Evolutionary conservation across 441 rosid genomes (phyloP), one percentile per base, ranked within the genome.

Genomic region (Theobroma grandiflorum): DNA sequence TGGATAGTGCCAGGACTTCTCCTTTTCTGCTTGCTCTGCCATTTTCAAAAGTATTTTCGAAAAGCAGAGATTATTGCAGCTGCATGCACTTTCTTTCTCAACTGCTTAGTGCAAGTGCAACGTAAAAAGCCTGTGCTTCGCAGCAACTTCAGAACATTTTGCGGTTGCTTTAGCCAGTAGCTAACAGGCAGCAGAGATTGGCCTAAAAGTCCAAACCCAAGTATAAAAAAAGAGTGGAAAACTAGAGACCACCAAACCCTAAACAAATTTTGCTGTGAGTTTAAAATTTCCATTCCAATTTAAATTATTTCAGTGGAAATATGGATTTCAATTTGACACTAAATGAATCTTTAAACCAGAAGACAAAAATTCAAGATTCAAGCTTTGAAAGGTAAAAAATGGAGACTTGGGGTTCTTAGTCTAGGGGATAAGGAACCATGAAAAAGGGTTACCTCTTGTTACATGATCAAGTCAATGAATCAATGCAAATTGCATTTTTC

Each of bases 41-140:
- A 74, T 18, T 82, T 66, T 77, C 78, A 76, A 38, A 14, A 40
- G 6, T 31, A 62, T 66, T 65, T n/a, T 76, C 37, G 74, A 69
- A 8, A 59, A 74, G 26, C 33, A n/a, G 22, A 67, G 77, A 70
- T 65, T 61, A 75, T 81, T 70, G 58, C 70, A 68, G 78, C 78
- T 81, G 72, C 77, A 78, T 81, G 77, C 69, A 66, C 82, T 61
- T 55, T 37, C 16, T 42, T 63, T 76, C 63, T 40, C 31, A 65
- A 43, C 43, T 66, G 8, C 15, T 20, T 22, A 20, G 11, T 64
- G 43, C 78, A 57, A 37, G 6, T 42, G 67, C 57, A 75, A 76
- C 66, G 35, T 73, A 11, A 73, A 73, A 73, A 38, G 82, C 76
- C 81, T 77, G 75, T 63, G 68, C 61, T 66, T 38, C 72, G 77